Percentiles rank a stretch among this genome's conserved stretches.
Evolutionary conservation across 495 filamentous ascomycete species (phyloP).

Genomic region (Hypoxylon subgilvum): DNA sequence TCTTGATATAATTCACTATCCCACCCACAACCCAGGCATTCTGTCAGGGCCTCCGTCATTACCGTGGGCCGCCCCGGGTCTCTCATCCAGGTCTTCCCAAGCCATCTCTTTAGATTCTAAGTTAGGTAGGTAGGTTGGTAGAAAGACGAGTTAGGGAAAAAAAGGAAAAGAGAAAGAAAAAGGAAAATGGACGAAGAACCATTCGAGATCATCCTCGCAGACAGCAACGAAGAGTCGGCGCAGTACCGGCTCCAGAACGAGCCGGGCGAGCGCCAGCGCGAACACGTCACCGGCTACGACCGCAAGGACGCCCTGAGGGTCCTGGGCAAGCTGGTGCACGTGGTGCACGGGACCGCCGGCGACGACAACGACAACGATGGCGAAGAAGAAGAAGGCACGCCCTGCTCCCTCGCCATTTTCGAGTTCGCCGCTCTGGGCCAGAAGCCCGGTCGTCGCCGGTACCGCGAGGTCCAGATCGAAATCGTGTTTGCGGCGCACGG

Average conservation of each 20-base stretch:
- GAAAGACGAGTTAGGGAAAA: background rate
- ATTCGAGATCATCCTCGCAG: conserved; percentile 15
- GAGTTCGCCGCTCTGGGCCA: conserved; percentile 20
- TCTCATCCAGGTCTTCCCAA: too few relatives aligned
- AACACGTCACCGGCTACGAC: conserved; percentile 20
- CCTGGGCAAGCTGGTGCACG: conserved; percentile 7
- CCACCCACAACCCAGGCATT: too few relatives aligned
- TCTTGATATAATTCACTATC: too few relatives aligned
- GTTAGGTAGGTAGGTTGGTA: too few relatives aligned
- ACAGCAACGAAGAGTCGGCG: conserved; percentile 15
- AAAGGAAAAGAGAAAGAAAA: too few relatives aligned
- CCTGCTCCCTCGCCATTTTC: conserved; percentile 10
- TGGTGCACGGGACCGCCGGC: conserved; percentile 7
- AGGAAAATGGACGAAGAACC: conserved; percentile 11
- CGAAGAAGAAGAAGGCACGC: too few relatives aligned
- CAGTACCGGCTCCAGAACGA: conserved; percentile 22
- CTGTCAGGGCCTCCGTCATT: too few relatives aligned
- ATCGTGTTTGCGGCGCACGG: conserved; percentile 14
- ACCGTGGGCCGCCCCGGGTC: too few relatives aligned
- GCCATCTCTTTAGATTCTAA: too few relatives aligned
- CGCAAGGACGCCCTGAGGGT: conserved; percentile 7
- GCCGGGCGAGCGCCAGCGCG: conserved; percentile 13
- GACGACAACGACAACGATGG: background rate
- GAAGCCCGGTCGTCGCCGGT: conserved; percentile 1
- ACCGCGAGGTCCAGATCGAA: conserved; percentile 12